Evolutionary conservation across 805 yeast species (phyloP), one percentile per base, ranked within the genome.

Genomic region (Metschnikowia matae): DNA sequence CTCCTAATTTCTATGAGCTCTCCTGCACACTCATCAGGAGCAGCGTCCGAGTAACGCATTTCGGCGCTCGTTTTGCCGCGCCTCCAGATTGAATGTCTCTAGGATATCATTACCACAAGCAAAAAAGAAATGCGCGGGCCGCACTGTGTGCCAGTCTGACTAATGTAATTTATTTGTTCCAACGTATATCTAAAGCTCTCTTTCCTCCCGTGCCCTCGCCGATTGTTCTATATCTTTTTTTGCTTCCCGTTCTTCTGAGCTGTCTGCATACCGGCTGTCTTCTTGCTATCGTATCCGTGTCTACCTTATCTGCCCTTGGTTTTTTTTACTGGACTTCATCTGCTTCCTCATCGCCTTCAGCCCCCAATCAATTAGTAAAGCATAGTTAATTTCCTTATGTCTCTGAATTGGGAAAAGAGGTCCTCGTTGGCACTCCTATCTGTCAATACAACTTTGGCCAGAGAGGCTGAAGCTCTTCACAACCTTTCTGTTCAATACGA

Each of bases 381-480:
- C 5, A 37, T 10, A 10, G 10, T n/a, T 33, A 17, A 33, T 13
- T 18, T 37, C 15, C 38, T 18, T 32, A 46, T 40, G 46, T 37
- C 51, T 4, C 44, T 48, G 20, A 55, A 44, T 32, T 48, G 49
- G 48, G 54, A 54, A 20, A 54, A 52, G 13, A 35, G 55, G 17
- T 43, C 56, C 3, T 52, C 49, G 4, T 38, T 49, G 11, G 76
- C 64, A 20, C 47, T 59, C 49, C 74, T 14, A 65, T 79, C 65
- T 54, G 67, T 71, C 18, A 60, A 67, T 15, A 59, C 69, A 35
- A 74, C 83, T 0, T 62, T 83, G 21, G 58, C 65, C 4, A 63
- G 63, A 49, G 85, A 83, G 58, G 68, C 73, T 4, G 73, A 71
- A 40, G 82, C 87, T 3, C 66, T 80, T 11, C 58, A 59, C 6